Evolutionary conservation across 306 rosid genomes (phyloP).

Genomic region (Citrullus colocynthis): DNA sequence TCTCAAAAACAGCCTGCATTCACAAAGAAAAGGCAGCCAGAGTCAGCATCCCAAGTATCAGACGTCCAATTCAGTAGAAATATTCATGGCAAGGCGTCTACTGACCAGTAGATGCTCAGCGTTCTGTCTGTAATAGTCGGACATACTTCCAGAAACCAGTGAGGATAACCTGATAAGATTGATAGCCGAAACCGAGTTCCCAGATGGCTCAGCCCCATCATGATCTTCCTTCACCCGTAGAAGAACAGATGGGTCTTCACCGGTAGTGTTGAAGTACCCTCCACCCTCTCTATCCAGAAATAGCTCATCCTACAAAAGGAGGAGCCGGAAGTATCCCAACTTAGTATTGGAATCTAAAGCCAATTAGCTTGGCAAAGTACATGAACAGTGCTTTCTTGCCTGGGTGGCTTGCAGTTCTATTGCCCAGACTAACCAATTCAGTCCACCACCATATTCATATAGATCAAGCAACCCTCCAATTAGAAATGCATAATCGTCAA

Average conservation of each 20-base stretch:
- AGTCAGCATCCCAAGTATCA: not conserved
- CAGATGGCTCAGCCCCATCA: constrained; percentile 96
- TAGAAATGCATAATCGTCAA: constrained; percentile 85
- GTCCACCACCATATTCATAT: constrained; percentile 69
- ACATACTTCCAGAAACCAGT: constrained; percentile 49
- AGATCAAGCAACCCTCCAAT: constrained; percentile 80
- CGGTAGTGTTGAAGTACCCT: constrained; percentile 77
- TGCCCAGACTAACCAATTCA: constrained; percentile 78
- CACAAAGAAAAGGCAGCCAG: not conserved
- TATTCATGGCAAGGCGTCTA: not conserved
- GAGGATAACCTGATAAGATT: constrained; percentile 73
- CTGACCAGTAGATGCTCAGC: constrained; percentile 82
- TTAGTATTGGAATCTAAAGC: not conserved
- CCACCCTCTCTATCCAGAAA: constrained; percentile 89
- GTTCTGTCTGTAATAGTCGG: constrained; percentile 43
- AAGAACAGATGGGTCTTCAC: constrained; percentile 81
- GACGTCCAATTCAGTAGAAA: not conserved
- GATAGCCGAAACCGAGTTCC: constrained; percentile 70
- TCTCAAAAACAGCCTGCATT: constrained; percentile 76
- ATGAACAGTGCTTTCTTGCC: constrained; percentile 27
- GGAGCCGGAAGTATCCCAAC: not conserved
- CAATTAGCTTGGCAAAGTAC: not conserved
- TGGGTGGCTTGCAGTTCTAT: constrained; percentile 71
- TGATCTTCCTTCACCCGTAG: constrained; percentile 91
- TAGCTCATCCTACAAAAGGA: constrained; percentile 61